phyloP scores from a whole-genome alignment of 1,139 yeast genomes.

The Lodderomyces jiufengensis region DNA sequence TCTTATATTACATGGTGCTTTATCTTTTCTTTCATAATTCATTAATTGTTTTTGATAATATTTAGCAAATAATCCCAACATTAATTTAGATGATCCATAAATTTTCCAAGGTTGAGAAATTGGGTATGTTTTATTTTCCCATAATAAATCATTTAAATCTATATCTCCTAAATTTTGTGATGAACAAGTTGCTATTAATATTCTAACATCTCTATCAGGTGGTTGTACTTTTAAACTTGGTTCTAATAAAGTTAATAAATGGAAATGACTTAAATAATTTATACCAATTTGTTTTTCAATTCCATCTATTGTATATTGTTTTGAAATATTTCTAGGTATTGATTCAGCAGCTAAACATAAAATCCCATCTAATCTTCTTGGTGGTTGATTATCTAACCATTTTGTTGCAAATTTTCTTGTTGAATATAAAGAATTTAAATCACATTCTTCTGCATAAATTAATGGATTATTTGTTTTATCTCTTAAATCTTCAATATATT shows the following conservation, averaged over 20 bases:
- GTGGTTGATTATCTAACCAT: slow-evolving; percentile 91
- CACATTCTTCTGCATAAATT: slow-evolving; percentile 87
- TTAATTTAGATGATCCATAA: slow-evolving; percentile 78
- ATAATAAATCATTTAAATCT: slow-evolving; percentile 64
- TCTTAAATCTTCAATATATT: slow-evolving; percentile 74
- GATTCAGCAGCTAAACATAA: slow-evolving; percentile 84
- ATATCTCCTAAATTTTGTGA: slow-evolving; percentile 70
- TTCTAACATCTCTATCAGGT: slow-evolving; percentile 88
- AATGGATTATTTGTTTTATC: slow-evolving; percentile 64
- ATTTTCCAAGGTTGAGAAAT: slow-evolving; percentile 63
- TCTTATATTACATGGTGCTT: slow-evolving; percentile 64
- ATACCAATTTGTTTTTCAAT: slow-evolving; percentile 80
- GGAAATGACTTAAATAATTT: slow-evolving; percentile 79
- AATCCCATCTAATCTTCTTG: slow-evolving; percentile 85
- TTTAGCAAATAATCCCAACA: slow-evolving; percentile 67
- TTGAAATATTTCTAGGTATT: slow-evolving; percentile 55
- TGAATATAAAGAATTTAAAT: slow-evolving; percentile 67
- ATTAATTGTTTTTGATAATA: slow-evolving; percentile 69
- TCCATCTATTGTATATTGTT: slow-evolving; percentile 74
- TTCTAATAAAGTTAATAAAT: slow-evolving; percentile 67
- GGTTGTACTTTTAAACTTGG: slow-evolving; percentile 88
- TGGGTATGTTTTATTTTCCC: slow-evolving; percentile 62
- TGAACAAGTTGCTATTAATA: slow-evolving; percentile 71
- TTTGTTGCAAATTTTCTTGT: slow-evolving; percentile 89
- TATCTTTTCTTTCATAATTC: slow-evolving; percentile 58